Percentiles rank a stretch among this genome's conserved stretches.
Conservation (phyloP, 1,284 basidiomycete genomes). For the Ganoderma boninense region DNA sequence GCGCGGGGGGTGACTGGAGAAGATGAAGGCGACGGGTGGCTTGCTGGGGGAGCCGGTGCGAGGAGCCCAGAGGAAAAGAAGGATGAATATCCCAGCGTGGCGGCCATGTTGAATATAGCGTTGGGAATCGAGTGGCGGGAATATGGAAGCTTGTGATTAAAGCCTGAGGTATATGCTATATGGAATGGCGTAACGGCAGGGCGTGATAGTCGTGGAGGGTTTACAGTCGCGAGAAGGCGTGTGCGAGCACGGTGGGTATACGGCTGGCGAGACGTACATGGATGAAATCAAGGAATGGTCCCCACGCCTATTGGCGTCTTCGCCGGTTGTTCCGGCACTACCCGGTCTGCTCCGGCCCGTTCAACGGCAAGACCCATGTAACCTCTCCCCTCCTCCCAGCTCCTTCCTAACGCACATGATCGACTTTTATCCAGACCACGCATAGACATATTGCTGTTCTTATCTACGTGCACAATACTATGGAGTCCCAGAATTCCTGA, state of each 20-base stretch:
- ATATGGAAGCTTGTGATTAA: constrained; percentile 6
- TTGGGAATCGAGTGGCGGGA: constrained; percentile 2
- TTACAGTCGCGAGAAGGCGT: constrained; percentile 4
- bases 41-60: constrained; percentile 43
- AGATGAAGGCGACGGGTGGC: constrained; percentile 39
- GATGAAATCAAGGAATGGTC: too few species aligned
- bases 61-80: constrained; percentile 71
- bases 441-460: too few species aligned
- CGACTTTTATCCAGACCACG: too few species aligned
- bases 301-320: too few species aligned
- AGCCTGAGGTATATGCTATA: not conserved
- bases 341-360: too few species aligned
- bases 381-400: too few species aligned
- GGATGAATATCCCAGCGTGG: constrained; percentile 55
- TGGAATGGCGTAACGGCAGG: constrained; percentile 16
- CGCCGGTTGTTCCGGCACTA: too few species aligned
- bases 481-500: too few species aligned
- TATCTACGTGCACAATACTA: too few species aligned
- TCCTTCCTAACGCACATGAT: too few species aligned
- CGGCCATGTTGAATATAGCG: constrained; percentile 39
- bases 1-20: constrained; percentile 46
- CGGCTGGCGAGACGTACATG: too few species aligned
- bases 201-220: constrained; percentile 26
- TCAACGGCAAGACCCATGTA: too few species aligned
- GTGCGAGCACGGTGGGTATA: not conserved